A percentile compares a stretch with the other conserved stretches of the same genome.
Conservation (phyloP, 805 yeast species). For the Ogataea pini region DNA sequence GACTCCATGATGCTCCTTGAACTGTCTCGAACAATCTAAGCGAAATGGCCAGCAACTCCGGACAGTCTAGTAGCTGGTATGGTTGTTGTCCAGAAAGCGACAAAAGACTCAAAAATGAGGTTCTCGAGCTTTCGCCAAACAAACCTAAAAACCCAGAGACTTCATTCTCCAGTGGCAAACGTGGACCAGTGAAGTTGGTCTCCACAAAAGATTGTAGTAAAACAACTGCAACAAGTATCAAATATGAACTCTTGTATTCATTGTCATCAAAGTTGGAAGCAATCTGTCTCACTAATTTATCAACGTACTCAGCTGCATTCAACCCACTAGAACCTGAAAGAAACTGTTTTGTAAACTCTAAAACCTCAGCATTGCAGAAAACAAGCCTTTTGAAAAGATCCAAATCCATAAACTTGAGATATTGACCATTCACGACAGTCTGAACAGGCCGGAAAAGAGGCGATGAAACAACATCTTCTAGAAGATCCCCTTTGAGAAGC, state of each 20-base stretch:
- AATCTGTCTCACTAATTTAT: background rate
- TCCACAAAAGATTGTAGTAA: slow-evolving; percentile 71
- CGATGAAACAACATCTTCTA: slow-evolving; percentile 1
- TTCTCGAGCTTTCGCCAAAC: slow-evolving; percentile 15
- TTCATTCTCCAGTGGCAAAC: slow-evolving; percentile 38
- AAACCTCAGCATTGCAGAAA: slow-evolving; percentile 16
- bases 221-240: slow-evolving; percentile 50
- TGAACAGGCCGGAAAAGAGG: slow-evolving; percentile 7
- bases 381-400: slow-evolving; percentile 14
- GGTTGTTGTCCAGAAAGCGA: slow-evolving; percentile 60
- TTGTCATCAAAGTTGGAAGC: slow-evolving; percentile 9
- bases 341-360: slow-evolving; percentile 6
- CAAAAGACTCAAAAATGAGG: slow-evolving; percentile 15
- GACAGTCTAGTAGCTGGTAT: slow-evolving; percentile 57
- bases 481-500: slow-evolving; percentile 18
- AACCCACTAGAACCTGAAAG: background rate
- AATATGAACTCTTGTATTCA: slow-evolving; percentile 31
- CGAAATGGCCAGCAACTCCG: slow-evolving; percentile 46
- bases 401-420: slow-evolving; percentile 18
- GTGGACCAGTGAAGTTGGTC: slow-evolving; percentile 83
- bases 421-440: slow-evolving; percentile 32
- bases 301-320: slow-evolving; percentile 8
- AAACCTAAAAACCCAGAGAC: slow-evolving; percentile 21
- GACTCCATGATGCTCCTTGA: slow-evolving; percentile 32
- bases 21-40: slow-evolving; percentile 45